These are phyloP conservation scores for Plasmodium chabaudi DNA, from an alignment of 169 alveolate species.

Conservation along the genomic window DNA sequence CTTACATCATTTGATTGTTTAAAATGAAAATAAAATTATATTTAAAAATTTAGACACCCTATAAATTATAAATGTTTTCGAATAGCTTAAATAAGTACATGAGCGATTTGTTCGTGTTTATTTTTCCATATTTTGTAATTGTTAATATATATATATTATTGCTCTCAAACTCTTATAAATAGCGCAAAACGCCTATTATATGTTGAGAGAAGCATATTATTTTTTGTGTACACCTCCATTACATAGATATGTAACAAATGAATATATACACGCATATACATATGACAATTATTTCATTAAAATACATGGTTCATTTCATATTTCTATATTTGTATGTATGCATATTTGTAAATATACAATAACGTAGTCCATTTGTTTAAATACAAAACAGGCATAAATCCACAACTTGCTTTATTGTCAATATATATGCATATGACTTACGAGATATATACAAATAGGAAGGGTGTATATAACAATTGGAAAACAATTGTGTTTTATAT, in stretches of 20 bases:
- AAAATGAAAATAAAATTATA: no score
- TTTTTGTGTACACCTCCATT: constrained; percentile 2
- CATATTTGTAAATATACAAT: neutral
- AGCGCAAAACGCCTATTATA: constrained; percentile 9
- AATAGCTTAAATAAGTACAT: constrained; percentile 7
- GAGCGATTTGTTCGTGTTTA: constrained; percentile 1
- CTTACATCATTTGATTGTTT: neutral
- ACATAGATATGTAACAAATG: neutral
- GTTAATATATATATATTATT: constrained; percentile 12
- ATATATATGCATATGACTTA: neutral
- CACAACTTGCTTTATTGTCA: neutral
- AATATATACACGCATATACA: neutral
- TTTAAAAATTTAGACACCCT: constrained; percentile 25
- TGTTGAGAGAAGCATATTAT: neutral
- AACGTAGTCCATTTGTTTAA: neutral
- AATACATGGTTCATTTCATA: neutral
- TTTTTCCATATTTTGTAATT: neutral
- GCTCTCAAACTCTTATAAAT: constrained; percentile 4
- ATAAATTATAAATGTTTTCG: constrained; percentile 20
- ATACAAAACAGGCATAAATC: neutral
- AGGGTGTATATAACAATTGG: neutral
- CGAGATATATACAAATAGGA: neutral
- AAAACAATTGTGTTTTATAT: neutral
- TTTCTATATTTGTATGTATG: neutral
- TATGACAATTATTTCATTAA: neutral